Evolutionary conservation across 2,329 filamentous ascomycete genomes (phyloP).

Genomic region (Ophiostoma angusticollis): DNA sequence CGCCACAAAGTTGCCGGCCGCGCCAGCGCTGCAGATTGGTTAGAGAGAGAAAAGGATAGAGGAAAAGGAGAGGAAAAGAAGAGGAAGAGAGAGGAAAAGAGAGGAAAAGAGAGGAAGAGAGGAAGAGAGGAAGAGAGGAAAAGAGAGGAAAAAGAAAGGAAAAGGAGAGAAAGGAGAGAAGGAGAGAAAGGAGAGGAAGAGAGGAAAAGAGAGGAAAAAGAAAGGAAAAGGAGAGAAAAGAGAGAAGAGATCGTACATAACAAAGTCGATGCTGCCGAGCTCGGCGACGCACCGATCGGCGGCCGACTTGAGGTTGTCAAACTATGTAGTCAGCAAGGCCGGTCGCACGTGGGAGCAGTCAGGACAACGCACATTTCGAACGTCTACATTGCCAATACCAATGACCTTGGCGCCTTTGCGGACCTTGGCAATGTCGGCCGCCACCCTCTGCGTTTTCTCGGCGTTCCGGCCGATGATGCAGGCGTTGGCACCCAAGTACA

Average conservation of each 20-base stretch:
- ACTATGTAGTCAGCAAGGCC: slow-evolving; percentile 21
- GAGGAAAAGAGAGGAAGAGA: too few relatives aligned
- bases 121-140: too few relatives aligned
- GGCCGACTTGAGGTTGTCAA: slow-evolving; percentile 55
- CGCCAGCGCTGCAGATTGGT: slow-evolving; percentile 62
- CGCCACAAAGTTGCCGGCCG: slow-evolving; percentile 89
- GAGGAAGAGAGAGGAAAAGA: too few relatives aligned
- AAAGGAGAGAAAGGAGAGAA: too few relatives aligned
- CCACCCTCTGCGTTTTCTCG: slow-evolving; percentile 72
- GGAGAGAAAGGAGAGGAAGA: too few relatives aligned
- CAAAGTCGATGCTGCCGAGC: slow-evolving; percentile 79
- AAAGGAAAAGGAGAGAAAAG: too few relatives aligned
- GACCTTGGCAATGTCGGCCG: slow-evolving; percentile 68
- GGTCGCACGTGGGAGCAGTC: too few relatives aligned
- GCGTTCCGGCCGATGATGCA: slow-evolving; percentile 87
- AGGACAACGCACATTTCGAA: slow-evolving; percentile 47
- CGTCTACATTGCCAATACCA: slow-evolving; percentile 69
- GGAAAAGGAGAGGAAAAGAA: too few relatives aligned
- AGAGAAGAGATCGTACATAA: too few relatives aligned
- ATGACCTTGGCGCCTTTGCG: slow-evolving; percentile 72
- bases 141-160: too few relatives aligned
- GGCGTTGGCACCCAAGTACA: slow-evolving; percentile 82
- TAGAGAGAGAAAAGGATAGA: too few relatives aligned
- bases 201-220: too few relatives aligned
- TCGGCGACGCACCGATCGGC: slow-evolving; percentile 70